Evolutionary conservation across 2,329 filamentous ascomycete genomes (phyloP).

Genomic region (Rhytidhysteron rufulum): DNA sequence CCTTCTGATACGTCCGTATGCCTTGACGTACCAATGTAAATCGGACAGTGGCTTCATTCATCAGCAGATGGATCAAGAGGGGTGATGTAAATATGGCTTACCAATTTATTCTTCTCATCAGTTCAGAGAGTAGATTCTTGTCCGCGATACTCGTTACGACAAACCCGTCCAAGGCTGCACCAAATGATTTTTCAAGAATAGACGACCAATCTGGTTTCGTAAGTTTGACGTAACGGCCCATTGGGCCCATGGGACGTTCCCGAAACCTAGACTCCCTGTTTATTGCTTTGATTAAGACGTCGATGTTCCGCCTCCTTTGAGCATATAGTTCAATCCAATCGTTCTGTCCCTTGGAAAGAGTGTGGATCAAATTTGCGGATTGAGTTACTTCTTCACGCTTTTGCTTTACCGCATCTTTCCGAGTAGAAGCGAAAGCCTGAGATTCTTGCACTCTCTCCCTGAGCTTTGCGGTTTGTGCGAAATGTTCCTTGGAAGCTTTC

Average conservation of each 20-base stretch:
- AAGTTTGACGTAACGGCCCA: constrained; percentile 74
- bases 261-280: constrained; percentile 65
- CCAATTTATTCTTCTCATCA: constrained; percentile 62
- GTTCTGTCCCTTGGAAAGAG: constrained; percentile 55
- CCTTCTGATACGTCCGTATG: constrained; percentile 58
- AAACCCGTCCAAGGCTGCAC: constrained; percentile 68
- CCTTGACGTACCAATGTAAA: constrained; percentile 61
- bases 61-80: constrained; percentile 4
- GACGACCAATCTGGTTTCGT: constrained; percentile 77
- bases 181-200: constrained; percentile 74
- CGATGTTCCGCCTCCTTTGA: constrained; percentile 52
- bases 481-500: constrained; percentile 40
- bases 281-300: constrained; percentile 64
- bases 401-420: constrained; percentile 26
- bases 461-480: no score
- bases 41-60: constrained; percentile 43
- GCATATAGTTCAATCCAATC: constrained; percentile 64
- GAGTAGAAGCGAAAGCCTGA: no score
- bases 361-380: constrained; percentile 47
- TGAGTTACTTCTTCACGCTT: no score
- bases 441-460: no score
- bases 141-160: constrained; percentile 76
- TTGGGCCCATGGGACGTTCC: constrained; percentile 73
- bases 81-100: constrained; percentile 20
- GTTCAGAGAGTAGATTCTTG: constrained; percentile 59